Percentiles rank a stretch among this genome's conserved stretches.
Conservation (phyloP, 75 land plant species). For the Cupressus sempervirens region DNA sequence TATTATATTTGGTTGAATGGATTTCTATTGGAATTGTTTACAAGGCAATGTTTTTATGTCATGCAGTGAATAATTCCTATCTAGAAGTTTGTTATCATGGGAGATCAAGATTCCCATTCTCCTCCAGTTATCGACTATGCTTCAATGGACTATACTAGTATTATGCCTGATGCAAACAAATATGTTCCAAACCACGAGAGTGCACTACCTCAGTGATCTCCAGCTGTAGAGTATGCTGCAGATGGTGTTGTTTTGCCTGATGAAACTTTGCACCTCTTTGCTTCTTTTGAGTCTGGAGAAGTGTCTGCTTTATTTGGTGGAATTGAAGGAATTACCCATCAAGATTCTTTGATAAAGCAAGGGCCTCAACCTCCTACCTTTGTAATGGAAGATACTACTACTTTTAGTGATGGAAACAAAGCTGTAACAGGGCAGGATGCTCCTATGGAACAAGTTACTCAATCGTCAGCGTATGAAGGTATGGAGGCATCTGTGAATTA, state of each 20-base stretch:
- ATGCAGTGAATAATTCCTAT: background rate
- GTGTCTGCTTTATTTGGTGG: constrained; percentile 16
- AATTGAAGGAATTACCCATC: background rate
- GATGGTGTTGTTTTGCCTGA: no score
- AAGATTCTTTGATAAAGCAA: constrained; percentile 13
- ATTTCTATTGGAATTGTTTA: background rate
- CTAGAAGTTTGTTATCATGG: background rate
- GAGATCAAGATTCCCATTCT: no score
- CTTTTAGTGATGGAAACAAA: constrained; percentile 1
- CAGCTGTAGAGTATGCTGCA: no score
- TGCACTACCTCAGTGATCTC: background rate
- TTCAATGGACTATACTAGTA: no score
- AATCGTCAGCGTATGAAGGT: constrained; percentile 21
- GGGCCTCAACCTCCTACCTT: background rate
- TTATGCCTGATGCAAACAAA: no score
- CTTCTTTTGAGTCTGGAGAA: no score
- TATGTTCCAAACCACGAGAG: constrained; percentile 5
- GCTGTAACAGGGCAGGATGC: constrained; percentile 3
- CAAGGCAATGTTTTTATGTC: background rate
- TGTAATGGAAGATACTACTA: no score
- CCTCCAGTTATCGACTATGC: no score
- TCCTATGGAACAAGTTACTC: constrained; percentile 11
- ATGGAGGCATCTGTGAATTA: no score
- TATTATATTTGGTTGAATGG: background rate
- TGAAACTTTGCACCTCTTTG: no score